Conservation (phyloP, 495 filamentous ascomycete species). For the Cryomyces minteri region DNA sequence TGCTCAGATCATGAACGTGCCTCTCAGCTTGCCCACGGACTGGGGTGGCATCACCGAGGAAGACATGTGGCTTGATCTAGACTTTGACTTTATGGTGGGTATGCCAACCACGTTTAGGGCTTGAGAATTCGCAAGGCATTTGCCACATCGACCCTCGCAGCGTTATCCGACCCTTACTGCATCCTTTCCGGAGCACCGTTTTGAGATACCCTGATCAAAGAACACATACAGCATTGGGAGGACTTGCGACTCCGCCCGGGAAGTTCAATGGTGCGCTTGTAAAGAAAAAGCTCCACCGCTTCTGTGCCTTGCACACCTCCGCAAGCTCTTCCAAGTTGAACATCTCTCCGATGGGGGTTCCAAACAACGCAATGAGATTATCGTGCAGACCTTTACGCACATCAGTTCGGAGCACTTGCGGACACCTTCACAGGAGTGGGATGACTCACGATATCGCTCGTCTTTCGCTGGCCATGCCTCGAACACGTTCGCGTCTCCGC, state of each 20-base stretch:
- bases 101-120: too few relatives aligned
- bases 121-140: too few relatives aligned
- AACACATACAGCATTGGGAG: slow-evolving; percentile 26
- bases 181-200: too few relatives aligned
- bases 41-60: too few relatives aligned
- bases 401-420: slow-evolving; percentile 5
- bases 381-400: slow-evolving; percentile 24
- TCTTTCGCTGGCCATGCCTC: slow-evolving; percentile 17
- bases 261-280: slow-evolving; percentile 36
- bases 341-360: slow-evolving; percentile 38
- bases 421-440: background rate
- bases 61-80: too few relatives aligned
- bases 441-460: background rate
- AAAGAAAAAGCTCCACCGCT: slow-evolving; percentile 33
- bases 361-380: slow-evolving; percentile 35
- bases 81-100: too few relatives aligned
- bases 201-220: slow-evolving; percentile 6
- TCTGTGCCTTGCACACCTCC: slow-evolving; percentile 23
- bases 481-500: slow-evolving; percentile 28
- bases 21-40: too few relatives aligned
- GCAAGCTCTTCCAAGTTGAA: slow-evolving; percentile 35
- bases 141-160: too few relatives aligned
- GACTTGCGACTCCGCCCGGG: slow-evolving; percentile 33
- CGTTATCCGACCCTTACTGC: too few relatives aligned
- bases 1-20: too few relatives aligned